Evolutionary conservation across 768 basidiomycete species (phyloP).

Genomic region (Pisolithus microcarpus): DNA sequence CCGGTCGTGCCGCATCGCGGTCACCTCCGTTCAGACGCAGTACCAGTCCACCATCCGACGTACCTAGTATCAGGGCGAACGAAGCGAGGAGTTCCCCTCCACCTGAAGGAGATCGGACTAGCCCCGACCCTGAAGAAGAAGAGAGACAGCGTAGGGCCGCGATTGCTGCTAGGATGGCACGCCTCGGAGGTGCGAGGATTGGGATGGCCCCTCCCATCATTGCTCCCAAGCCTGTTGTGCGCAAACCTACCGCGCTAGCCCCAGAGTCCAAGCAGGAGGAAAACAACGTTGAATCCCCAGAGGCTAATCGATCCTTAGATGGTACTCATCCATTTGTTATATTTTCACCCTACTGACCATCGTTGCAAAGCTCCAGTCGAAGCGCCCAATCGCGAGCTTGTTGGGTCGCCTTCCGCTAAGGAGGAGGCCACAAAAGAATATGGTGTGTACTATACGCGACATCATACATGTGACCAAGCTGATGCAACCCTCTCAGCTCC

Average conservation of each 20-base stretch:
- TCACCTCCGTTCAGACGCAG: slow-evolving; percentile 29
- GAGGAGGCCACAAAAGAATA: slow-evolving; percentile 7
- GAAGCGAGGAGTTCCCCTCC: slow-evolving; percentile 24
- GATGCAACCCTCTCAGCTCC: slow-evolving; percentile 13
- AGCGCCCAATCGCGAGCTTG: slow-evolving; percentile 11
- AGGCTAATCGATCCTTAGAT: slow-evolving; percentile 9
- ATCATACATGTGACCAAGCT: not conserved
- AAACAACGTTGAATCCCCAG: not conserved
- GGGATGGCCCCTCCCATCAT: slow-evolving; percentile 76
- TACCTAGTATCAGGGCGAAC: slow-evolving; percentile 6
- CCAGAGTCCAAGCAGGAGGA: slow-evolving; percentile 20
- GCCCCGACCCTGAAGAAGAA: slow-evolving; percentile 51
- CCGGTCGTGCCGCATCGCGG: slow-evolving; percentile 21
- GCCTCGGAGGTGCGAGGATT: slow-evolving; percentile 76
- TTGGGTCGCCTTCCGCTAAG: not conserved
- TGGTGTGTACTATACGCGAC: slow-evolving; percentile 11
- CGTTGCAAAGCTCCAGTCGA: slow-evolving; percentile 6
- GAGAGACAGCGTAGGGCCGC: slow-evolving; percentile 76
- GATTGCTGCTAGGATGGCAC: slow-evolving; percentile 89
- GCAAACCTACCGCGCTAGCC: slow-evolving; percentile 20
- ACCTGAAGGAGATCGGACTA: slow-evolving; percentile 16
- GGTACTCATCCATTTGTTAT: slow-evolving; percentile 8
- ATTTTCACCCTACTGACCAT: slow-evolving; percentile 6
- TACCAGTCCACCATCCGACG: slow-evolving; percentile 12
- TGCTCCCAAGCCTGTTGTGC: slow-evolving; percentile 43